Evolutionary conservation across 176 grass and related monocot species (phyloP).

Genomic region (Secale cereale): DNA sequence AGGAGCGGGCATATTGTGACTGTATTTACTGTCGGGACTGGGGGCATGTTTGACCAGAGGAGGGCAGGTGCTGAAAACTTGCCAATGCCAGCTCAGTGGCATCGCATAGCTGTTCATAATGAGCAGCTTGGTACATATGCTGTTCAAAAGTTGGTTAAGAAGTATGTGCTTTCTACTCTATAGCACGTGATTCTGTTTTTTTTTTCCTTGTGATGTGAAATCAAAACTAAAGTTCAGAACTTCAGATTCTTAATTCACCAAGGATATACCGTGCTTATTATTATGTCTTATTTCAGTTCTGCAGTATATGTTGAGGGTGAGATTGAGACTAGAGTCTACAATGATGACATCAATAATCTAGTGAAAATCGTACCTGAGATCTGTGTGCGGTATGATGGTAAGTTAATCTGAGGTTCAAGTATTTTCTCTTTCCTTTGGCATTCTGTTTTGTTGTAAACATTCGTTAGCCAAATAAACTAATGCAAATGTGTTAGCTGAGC

Average conservation of each 20-base stretch:
- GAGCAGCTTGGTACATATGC: constrained; percentile 54
- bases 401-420: constrained; percentile 14
- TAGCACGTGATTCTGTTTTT: background rate
- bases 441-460: background rate
- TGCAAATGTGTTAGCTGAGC: background rate
- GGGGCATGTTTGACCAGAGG: constrained; percentile 81
- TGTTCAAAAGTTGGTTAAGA: constrained; percentile 74
- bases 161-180: constrained; percentile 49
- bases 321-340: constrained; percentile 82
- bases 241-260: background rate
- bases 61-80: constrained; percentile 42
- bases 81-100: constrained; percentile 76
- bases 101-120: constrained; percentile 66
- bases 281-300: constrained; percentile 43
- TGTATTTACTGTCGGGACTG: constrained; percentile 88
- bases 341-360: constrained; percentile 64
- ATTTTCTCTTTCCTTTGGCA: background rate
- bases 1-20: constrained; percentile 63
- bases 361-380: constrained; percentile 71
- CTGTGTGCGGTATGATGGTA: constrained; percentile 67
- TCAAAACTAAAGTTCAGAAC: background rate
- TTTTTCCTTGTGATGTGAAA: constrained; percentile 16
- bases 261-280: background rate
- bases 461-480: background rate
- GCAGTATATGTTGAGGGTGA: constrained; percentile 80